A percentile compares a stretch with the other conserved stretches of the same genome.
These are phyloP conservation scores for Prunus fruticosa DNA, from an alignment of 306 rosid species.

Conservation along the genomic window DNA sequence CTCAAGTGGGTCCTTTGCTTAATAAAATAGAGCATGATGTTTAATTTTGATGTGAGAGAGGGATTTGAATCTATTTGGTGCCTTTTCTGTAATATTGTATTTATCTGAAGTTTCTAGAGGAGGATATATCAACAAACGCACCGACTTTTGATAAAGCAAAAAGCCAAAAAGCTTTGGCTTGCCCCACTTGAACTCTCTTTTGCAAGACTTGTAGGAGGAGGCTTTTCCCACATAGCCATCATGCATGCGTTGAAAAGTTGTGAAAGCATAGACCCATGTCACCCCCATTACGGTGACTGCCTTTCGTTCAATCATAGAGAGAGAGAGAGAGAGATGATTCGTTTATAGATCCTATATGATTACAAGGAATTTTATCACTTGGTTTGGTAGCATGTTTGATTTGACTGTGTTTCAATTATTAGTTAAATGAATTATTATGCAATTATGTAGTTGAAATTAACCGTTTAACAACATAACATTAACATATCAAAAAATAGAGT, in stretches of 20 bases:
- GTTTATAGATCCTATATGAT: background rate
- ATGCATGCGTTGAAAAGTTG: constrained; percentile 56
- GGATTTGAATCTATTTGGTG: background rate
- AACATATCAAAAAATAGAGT: too few relatives aligned
- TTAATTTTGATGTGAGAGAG: background rate
- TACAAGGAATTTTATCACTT: background rate
- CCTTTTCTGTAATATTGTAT: background rate
- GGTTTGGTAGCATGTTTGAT: background rate
- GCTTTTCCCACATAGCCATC: constrained; percentile 41
- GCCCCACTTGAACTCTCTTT: constrained; percentile 67
- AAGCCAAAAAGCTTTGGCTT: constrained; percentile 24
- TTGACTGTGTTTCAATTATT: background rate
- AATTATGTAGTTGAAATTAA: too few relatives aligned
- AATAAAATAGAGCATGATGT: background rate
- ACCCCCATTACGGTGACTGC: constrained; percentile 26
- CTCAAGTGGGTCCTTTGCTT: background rate
- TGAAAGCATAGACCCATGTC: constrained; percentile 44
- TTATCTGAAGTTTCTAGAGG: background rate
- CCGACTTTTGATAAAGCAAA: constrained; percentile 52
- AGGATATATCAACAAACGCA: constrained; percentile 38
- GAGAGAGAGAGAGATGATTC: background rate
- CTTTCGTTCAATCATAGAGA: constrained; percentile 10
- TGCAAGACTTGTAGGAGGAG: constrained; percentile 19
- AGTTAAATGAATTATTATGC: background rate
- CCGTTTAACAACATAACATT: too few relatives aligned